phyloP scores from a whole-genome alignment of 2,329 filamentous ascomycete species.

The Aphanoascus verrucosus region DNA sequence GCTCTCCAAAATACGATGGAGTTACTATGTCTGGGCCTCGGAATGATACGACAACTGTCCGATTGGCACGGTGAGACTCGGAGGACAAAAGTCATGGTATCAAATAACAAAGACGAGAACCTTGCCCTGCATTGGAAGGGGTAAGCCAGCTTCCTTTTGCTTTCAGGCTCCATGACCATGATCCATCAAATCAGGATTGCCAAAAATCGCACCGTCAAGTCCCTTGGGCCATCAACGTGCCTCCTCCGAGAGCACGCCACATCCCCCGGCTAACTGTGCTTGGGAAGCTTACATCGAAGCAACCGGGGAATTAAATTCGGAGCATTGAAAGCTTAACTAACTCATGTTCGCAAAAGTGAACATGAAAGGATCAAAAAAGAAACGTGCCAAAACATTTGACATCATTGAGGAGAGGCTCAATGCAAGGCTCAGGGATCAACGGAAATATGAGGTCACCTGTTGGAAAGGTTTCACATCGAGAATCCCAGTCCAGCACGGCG shows the following conservation, averaged over 20 bases:
- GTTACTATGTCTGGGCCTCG: background rate
- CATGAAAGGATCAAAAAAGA: background rate
- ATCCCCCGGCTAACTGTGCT: background rate
- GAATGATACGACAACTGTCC: background rate
- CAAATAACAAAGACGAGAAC: background rate
- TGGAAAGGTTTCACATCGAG: background rate
- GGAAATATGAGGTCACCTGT: background rate
- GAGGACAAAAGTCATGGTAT: background rate
- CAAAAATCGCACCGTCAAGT: background rate
- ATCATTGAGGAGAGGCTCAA: background rate
- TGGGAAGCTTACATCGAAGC: background rate
- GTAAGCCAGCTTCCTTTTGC: too few relatives aligned
- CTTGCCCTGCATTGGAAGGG: too few relatives aligned
- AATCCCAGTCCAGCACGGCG: background rate
- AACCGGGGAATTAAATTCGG: background rate
- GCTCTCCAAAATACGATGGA: constrained; percentile 3
- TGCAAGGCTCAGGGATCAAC: background rate
- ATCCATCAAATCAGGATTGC: background rate
- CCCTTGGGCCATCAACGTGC: too few relatives aligned
- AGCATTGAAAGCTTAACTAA: background rate
- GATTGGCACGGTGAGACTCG: background rate
- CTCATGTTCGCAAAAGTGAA: background rate
- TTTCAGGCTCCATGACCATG: too few relatives aligned
- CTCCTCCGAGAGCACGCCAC: background rate
- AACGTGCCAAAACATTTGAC: background rate